A percentile compares a stretch with the other conserved stretches of the same genome.
These are phyloP conservation scores for Fusarium metavorans DNA, from an alignment of 2,329 filamentous ascomycete genomes.

Conservation along the genomic window DNA sequence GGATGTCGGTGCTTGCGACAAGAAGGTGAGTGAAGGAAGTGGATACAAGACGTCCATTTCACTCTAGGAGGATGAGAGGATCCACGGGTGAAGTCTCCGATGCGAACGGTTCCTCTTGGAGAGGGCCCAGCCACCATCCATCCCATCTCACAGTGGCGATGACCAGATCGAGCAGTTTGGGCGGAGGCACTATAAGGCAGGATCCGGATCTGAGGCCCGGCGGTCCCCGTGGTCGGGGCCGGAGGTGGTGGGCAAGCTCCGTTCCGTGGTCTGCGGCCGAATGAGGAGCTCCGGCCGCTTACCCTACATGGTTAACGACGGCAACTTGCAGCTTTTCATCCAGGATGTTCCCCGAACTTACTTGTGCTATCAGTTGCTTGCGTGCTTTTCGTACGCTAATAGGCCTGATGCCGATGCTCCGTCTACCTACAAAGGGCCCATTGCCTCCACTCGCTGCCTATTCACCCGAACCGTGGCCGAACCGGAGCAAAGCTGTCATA, in stretches of 20 bases:
- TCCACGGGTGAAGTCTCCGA: constrained; percentile 3
- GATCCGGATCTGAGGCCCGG: constrained; percentile 41
- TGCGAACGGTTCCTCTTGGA: neutral
- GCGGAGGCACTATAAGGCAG: neutral
- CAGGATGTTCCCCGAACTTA: neutral
- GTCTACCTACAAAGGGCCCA: neutral
- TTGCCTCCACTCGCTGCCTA: constrained; percentile 10
- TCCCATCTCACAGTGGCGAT: neutral
- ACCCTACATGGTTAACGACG: neutral
- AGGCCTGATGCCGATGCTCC: neutral
- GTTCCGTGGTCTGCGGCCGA: constrained; percentile 28
- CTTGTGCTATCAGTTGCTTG: neutral
- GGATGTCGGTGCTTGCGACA: neutral
- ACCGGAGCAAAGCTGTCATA: constrained; percentile 9
- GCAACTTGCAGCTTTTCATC: neutral
- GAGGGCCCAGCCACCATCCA: neutral
- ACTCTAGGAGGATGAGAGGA: neutral
- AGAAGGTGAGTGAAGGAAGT: neutral
- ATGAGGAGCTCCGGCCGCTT: constrained; percentile 10
- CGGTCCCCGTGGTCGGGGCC: constrained; percentile 27
- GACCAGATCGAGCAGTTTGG: neutral
- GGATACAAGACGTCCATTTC: neutral
- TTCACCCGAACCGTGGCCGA: constrained; percentile 16
- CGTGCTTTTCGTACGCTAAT: neutral
- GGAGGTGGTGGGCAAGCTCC: constrained; percentile 19